These are phyloP conservation scores for Actinomortierella ambigua DNA, from an alignment of 371 early-diverging fungal genomes.

Conservation along the genomic window DNA sequence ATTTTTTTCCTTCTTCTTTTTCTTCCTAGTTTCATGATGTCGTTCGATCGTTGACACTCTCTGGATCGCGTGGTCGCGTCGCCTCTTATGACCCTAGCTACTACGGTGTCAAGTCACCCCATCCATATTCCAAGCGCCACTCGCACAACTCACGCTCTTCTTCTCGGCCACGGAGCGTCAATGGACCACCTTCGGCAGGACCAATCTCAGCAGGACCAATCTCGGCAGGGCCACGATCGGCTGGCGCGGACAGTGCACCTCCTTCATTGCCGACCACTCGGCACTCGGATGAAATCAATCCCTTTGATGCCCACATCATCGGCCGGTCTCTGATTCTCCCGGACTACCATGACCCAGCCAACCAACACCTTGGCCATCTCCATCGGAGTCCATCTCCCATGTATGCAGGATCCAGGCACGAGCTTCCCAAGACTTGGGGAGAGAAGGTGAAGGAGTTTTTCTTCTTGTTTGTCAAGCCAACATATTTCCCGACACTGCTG, in stretches of 20 bases:
- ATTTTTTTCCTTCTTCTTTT: not conserved
- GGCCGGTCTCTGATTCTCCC: constrained; percentile 36
- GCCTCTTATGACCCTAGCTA: constrained; percentile 41
- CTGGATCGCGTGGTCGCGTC: constrained; percentile 29
- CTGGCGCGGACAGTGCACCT: too few species aligned
- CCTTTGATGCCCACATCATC: constrained; percentile 5
- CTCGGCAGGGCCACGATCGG: too few species aligned
- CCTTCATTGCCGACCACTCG: too few species aligned
- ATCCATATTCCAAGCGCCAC: too few species aligned
- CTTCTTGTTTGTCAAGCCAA: constrained; percentile 7
- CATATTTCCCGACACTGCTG: constrained; percentile 60
- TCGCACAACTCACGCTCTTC: too few species aligned
- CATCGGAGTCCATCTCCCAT: constrained; percentile 9
- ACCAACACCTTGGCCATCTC: constrained; percentile 30
- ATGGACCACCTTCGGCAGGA: too few species aligned
- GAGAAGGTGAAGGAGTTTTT: too few species aligned
- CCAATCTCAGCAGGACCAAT: too few species aligned
- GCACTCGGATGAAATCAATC: constrained; percentile 1
- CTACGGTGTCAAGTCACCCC: constrained; percentile 30
- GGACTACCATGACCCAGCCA: constrained; percentile 25
- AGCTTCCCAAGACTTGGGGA: too few species aligned
- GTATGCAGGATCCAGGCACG: too few species aligned
- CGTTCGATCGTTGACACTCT: constrained; percentile 40
- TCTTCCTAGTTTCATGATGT: constrained; percentile 35
- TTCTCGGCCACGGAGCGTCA: too few species aligned